Evolutionary conservation across 1,139 yeast genomes (phyloP), one percentile per base, ranked within the genome.

Genomic region (Kodamaea arcana): DNA sequence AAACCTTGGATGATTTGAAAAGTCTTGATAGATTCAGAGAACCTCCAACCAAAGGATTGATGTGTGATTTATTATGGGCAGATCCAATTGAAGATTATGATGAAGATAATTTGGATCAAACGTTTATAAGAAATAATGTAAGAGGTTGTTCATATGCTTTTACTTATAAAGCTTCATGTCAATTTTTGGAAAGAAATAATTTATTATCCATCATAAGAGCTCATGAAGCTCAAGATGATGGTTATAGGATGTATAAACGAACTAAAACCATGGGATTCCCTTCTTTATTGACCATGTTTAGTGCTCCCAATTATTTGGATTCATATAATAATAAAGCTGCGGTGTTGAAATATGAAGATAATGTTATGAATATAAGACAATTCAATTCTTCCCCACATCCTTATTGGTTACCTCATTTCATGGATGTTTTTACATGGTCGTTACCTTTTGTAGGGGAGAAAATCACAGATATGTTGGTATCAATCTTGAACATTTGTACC

Each of bases 381-480:
- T 92, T 92, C 65, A 88, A 88, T 57, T 68, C 83, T 51, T 81
- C 92, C 26, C 95, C 96, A 7, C 97, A 92, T 60, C 98, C 98
- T 1, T 92, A 92, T 61, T 90, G 95, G 92, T 69, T 92, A 47
- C 98, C 98, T 3, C 90, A 90, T 58, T 87, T 90, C 51, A 88
- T 90, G 95, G 97, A 92, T 58, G 96, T 90, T 5, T 92, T 92
- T 59, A 84, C 96, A 4, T 92, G 98, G 98, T 86, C 96, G 3
- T 68, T 92, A 41, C 98, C 98, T 6, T 92, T 92, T 68, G 97
- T 92, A 26, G 97, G 97, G n/a, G 97, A 92, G 62, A 78, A 88
- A 48, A 83, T 90, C 40, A 86, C 96, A 13, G 97, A 92, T 54
- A 90, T 92, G 85, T 72, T 92, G 54, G 87, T 88, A 23, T 79